phyloP scores from a whole-genome alignment of 2,329 filamentous ascomycete genomes.

The Calonectria montana region DNA sequence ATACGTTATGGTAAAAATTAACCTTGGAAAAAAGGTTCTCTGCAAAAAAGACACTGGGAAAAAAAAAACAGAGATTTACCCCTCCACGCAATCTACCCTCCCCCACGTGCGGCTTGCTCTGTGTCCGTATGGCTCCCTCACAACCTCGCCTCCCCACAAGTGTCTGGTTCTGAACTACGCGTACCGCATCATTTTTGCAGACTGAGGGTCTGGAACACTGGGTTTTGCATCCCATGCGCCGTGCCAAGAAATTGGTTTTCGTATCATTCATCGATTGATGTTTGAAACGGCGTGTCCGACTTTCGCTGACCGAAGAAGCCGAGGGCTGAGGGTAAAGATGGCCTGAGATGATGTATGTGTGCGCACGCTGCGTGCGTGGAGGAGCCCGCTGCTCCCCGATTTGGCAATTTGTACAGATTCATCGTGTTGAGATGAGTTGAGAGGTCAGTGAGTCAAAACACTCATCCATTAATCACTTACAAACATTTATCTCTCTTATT shows the following conservation, averaged over 20 bases:
- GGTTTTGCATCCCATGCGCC: not conserved
- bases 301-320: not conserved
- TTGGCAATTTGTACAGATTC: not conserved
- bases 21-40: conserved; percentile 24
- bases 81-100: not conserved
- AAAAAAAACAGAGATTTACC: not conserved
- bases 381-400: not conserved
- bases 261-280: not conserved
- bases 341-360: not conserved
- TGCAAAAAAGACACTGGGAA: not conserved
- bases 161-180: not conserved
- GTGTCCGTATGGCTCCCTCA: not conserved
- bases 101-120: not conserved
- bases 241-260: conserved; percentile 4
- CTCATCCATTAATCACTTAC: not conserved
- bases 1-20: conserved; percentile 14
- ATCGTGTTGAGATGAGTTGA: not conserved
- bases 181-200: not conserved
- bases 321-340: not conserved
- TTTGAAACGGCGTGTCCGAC: not conserved
- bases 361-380: not conserved
- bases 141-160: not conserved
- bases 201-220: not conserved
- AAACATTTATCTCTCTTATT: not conserved
- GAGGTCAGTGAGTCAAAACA: not conserved